Base-by-base conservation (phyloP, 345 rosid species). In the Arabis hirsuta region DNA sequence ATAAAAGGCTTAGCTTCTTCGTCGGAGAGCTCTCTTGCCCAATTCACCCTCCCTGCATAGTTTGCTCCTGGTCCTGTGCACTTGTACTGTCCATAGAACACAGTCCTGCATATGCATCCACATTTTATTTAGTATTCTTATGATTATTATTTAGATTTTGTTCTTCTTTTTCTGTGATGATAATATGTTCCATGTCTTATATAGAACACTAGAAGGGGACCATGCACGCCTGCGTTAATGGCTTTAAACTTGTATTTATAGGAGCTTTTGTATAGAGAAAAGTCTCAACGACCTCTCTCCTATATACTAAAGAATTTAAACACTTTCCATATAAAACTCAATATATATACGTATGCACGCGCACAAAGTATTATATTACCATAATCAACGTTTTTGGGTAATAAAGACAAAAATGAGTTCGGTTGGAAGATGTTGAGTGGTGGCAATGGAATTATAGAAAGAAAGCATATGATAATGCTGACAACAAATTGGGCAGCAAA, bases 81-180 rank as follows among this genome's bases (percentile, higher is more conserved):
- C 74, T 91, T 95, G 82, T 95, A 91, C 57, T 95, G 96, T 43
- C 99, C 99, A 72, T 91, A 95, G 69, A 84, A 95, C 62, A 95
- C 99, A 11, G 99, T 95, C 97, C 99, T 94, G 91, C 62, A 74
- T 55, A 74, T 55, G 13, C 53, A 47, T 34, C 38, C 65, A 58
- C 19, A 20, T 24, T 26, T 52, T 7, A 1, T 8, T n/a, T 3
- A 2, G 16, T 16, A 16, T 16, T 16, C 16, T 16, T 16, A 5
- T 0, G 4, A 19, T 26, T 2, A 26, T 41, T 14, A 7, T 13
- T 7, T 9, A 39, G 13, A 8, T 12, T 20, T 55, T 68, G 6
- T 27, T 7, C 9, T 1, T 12, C 58, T 19, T 44, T 5, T 44
- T 50, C 10, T 26, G 62, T 57, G 36, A 36, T 9, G 24, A 32